Evolutionary conservation across 2,329 filamentous ascomycete species (phyloP), one percentile per base, ranked within the genome.

Genomic region (Exophiala dermatitidis): DNA sequence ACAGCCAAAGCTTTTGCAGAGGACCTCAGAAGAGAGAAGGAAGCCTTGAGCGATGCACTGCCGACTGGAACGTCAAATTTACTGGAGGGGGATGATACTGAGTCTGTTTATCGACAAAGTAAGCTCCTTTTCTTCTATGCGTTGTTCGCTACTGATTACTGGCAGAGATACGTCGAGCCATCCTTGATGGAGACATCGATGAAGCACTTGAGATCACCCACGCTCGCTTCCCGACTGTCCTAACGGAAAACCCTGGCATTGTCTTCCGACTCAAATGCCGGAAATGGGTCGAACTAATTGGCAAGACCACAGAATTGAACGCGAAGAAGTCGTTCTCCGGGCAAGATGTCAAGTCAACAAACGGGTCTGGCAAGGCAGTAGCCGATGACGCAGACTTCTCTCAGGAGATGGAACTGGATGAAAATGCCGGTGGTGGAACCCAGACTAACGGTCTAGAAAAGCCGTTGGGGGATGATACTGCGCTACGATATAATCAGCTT

Each of bases 211-310:
- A 90, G 67, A 80, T 85, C 63, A 95, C 88, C 2, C 81, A 84
- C 46, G 75, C 77, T 8, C 88, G 84, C 65, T 98, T 96, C 63
- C 86, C 88, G 3, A 77, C 79, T 28, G 89, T 97, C 1, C 77
- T 98, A 12, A 77, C 81, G 44, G 80, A 88, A 26, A 89, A 95
- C 64, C 82, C 88, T 50, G 82, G 89, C 50, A 89, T 96, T 10
- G 84, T 90, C 66, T 97, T 98, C 71, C 86, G 84, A 53, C 75
- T 98, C 46, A 82, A 85, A 61, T 96, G 90, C 66, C 83, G 90
- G 56, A 94, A 93, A 67, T 96, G 97, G 68, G 85, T 97, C 56
- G 93, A 98, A 69, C 91, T 98, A 85, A 89, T 95, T 63, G 81
- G 86, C 38, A 80, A 79, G 53, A 84, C 83, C 34, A 83, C 84